Base-by-base conservation (phyloP, 2,329 filamentous ascomycete species). In the Cephalotrichum gorgonifer region DNA sequence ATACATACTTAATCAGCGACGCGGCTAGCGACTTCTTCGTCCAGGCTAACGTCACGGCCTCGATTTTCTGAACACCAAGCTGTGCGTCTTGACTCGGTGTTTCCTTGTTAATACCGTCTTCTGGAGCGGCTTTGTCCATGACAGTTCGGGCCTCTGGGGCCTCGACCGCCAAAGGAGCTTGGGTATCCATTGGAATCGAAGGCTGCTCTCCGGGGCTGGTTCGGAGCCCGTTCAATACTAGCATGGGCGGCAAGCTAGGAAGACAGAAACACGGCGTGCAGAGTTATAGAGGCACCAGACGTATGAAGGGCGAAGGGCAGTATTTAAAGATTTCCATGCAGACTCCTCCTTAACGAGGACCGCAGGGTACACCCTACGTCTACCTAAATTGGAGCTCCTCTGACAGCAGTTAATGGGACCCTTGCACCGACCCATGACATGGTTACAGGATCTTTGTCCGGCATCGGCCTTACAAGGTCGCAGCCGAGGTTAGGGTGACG, bases 11-110 rank as follows among this genome's bases (percentile, higher is more conserved):
- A 9, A 44, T 28, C 8, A 71, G 73, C 17, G 65, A 66, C 22
- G 57, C 44, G 8, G 66, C 57, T 11, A 74, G 59, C 22, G 65
- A 58, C 3, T 57, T 55, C 39, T 56, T 65, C 1, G 64, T 65
- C 66, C 67, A 73, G n/a, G 64, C 61, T 11, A 58, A 55, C 4
- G 68, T 66, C 35, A 64, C 61, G 27, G 66, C 67, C 51, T 73
- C 63, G 33, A 70, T 64, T 30, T 63, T 58, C 49, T 63, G 60
- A 28, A 70, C 65, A 48, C 68, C 65, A n/a, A 57, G 51, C 53
- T 67, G 59, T 25, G 56, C 57, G 23, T 57, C 51, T 23, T 51
- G 43, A 39, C 56, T 51, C 27, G 55, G 22, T 11, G 23, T 20
- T 4, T 14, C 25, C 26, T 44, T 44, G 25, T 44, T 26, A n/a